Conservation (phyloP, 2,329 filamentous ascomycete species). For the Pseudogymnoascus sp. region DNA sequence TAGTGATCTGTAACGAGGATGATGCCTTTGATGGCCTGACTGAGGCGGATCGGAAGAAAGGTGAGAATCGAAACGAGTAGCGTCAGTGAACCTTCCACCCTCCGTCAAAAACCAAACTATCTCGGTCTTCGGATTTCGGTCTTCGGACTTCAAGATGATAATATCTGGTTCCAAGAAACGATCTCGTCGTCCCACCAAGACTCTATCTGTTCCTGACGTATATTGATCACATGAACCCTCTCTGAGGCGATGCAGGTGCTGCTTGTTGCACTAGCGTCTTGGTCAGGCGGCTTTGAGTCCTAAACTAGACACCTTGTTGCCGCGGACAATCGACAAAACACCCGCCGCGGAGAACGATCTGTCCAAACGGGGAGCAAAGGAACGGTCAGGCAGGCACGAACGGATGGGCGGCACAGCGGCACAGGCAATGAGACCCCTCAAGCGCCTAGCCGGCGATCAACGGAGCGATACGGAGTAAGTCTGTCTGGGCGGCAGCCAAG, state of each 20-base stretch:
- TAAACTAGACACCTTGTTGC: neutral
- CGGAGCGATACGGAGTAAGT: neutral
- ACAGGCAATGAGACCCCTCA: neutral
- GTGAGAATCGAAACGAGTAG: neutral
- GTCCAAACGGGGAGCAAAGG: neutral
- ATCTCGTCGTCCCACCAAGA: neutral
- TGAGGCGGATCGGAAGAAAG: neutral
- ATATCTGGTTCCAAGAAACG: neutral
- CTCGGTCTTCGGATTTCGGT: neutral
- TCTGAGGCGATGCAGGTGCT: neutral
- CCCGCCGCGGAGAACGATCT: neutral
- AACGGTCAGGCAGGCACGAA: neutral
- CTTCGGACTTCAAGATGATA: neutral
- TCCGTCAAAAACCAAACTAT: neutral
- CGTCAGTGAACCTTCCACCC: neutral
- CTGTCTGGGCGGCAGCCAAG: neutral
- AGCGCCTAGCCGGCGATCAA: neutral
- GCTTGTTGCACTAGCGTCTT: neutral
- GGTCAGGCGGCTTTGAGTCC: too few relatives aligned
- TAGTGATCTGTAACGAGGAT: neutral
- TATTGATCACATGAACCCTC: neutral
- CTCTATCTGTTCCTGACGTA: neutral
- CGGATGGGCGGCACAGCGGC: neutral
- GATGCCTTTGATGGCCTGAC: neutral
- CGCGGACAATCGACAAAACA: neutral